A percentile compares a stretch with the other conserved stretches of the same genome.
These are phyloP conservation scores for Microstroma glucosiphilum DNA, from an alignment of 1,284 basidiomycete species.

Conservation along the genomic window DNA sequence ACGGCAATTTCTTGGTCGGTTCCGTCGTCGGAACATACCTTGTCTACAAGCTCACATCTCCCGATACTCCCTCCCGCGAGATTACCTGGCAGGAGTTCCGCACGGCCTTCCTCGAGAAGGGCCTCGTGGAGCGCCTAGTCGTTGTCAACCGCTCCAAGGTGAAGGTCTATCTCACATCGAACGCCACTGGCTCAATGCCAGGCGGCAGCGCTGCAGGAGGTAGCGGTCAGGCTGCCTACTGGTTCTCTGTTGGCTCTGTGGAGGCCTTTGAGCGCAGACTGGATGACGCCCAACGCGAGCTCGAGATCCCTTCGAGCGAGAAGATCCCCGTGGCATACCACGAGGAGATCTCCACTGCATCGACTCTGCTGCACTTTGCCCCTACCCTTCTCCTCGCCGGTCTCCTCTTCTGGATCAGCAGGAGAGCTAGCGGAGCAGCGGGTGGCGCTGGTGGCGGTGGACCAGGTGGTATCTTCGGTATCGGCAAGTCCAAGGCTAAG, in stretches of 20 bases:
- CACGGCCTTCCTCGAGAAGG: constrained; percentile 88
- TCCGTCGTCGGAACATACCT: constrained; percentile 62
- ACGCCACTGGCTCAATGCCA: constrained; percentile 66
- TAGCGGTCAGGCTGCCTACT: constrained; percentile 56
- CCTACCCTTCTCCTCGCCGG: constrained; percentile 88
- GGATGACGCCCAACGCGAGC: constrained; percentile 84
- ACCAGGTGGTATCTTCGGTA: constrained; percentile 88
- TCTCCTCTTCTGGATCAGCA: constrained; percentile 81
- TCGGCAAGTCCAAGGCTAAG: constrained; percentile 90
- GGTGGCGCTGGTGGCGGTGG: constrained; percentile 54
- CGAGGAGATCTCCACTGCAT: constrained; percentile 81
- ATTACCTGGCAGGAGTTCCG: constrained; percentile 99
- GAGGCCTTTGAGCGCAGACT: constrained; percentile 94
- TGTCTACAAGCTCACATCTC: constrained; percentile 60
- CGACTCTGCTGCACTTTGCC: constrained; percentile 81
- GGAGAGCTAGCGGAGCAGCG: constrained; percentile 59
- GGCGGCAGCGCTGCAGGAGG: background rate
- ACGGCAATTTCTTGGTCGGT: constrained; percentile 42
- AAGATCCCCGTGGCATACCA: constrained; percentile 94
- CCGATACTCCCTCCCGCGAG: constrained; percentile 63
- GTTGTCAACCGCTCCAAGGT: constrained; percentile 89
- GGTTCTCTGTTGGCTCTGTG: constrained; percentile 95
- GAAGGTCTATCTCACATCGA: constrained; percentile 72
- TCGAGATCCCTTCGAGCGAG: constrained; percentile 83
- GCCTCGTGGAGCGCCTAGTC: constrained; percentile 85